A percentile compares a stretch with the other conserved stretches of the same genome.
Evolutionary conservation across 352 stramenopile species (phyloP).

Genomic region (Phytopythium montanum): DNA sequence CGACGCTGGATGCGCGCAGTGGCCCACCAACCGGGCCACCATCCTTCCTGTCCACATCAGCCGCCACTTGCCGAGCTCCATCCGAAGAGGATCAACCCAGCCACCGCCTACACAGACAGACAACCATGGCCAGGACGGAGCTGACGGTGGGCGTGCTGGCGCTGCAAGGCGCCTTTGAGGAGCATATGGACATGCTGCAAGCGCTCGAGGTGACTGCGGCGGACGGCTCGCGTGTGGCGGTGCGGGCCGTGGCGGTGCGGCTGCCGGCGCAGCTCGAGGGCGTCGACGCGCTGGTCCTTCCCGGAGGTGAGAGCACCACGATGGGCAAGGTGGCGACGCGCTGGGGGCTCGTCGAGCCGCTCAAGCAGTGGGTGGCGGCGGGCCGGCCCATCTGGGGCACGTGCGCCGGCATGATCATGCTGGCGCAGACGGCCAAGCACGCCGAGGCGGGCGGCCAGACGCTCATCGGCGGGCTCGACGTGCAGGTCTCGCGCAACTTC

Average conservation of each 20-base stretch:
- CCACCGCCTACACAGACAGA: neutral
- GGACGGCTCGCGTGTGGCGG: constrained; percentile 24
- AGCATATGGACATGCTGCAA: constrained; percentile 88
- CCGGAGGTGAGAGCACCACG: constrained; percentile 94
- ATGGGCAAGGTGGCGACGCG: constrained; percentile 91
- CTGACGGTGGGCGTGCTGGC: constrained; percentile 83
- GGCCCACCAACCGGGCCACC: neutral
- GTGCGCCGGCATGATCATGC: constrained; percentile 97
- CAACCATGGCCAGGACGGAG: constrained; percentile 15
- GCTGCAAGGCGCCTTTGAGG: constrained; percentile 90
- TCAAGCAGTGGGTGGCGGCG: constrained; percentile 74
- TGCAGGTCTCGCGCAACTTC: constrained; percentile 96
- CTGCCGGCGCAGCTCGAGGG: constrained; percentile 72
- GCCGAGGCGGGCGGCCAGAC: constrained; percentile 90
- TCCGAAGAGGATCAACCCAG: neutral
- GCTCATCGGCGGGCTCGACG: constrained; percentile 94
- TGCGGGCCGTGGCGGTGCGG: constrained; percentile 69
- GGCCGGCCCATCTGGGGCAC: constrained; percentile 93
- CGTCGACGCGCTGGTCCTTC: constrained; percentile 92
- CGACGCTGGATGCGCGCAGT: neutral
- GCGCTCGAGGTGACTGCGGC: constrained; percentile 23
- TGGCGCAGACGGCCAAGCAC: constrained; percentile 81
- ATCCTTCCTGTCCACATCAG: neutral
- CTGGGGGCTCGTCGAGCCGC: constrained; percentile 71
- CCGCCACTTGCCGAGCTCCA: neutral